Evolutionary conservation across 768 basidiomycete species (phyloP).

Genomic region (Boletus reticulatus): DNA sequence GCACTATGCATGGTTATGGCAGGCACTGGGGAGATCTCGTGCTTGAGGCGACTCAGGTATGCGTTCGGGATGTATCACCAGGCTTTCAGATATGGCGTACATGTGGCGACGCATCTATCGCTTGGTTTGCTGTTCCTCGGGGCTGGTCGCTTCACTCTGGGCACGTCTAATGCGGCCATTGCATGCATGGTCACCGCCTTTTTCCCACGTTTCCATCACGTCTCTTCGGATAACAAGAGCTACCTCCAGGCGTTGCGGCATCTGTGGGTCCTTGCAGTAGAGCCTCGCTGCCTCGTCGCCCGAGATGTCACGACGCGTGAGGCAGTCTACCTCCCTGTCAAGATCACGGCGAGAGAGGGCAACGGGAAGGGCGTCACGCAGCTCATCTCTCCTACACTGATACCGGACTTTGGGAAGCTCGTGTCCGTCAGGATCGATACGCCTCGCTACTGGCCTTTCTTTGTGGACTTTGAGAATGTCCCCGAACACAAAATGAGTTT

Average conservation of each 20-base stretch:
- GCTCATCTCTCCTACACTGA: constrained; percentile 88
- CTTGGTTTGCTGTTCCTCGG: constrained; percentile 92
- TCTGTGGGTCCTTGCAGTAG: constrained; percentile 93
- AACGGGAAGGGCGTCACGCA: constrained; percentile 63
- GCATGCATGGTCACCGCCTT: constrained; percentile 88
- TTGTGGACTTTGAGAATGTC: constrained; percentile 70
- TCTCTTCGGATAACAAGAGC: constrained; percentile 83
- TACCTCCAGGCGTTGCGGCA: constrained; percentile 93
- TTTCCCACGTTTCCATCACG: constrained; percentile 82
- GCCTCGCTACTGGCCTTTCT: constrained; percentile 94
- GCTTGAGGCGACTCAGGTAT: constrained; percentile 81
- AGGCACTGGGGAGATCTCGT: constrained; percentile 92
- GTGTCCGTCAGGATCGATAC: constrained; percentile 86
- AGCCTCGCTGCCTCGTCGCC: constrained; percentile 89
- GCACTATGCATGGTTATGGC: constrained; percentile 94
- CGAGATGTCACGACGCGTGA: constrained; percentile 91
- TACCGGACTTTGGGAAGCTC: constrained; percentile 83
- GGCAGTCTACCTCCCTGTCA: constrained; percentile 90
- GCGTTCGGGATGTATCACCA: constrained; percentile 84
- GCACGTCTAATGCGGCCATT: constrained; percentile 88
- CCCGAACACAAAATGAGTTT: constrained; percentile 68
- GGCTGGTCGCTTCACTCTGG: constrained; percentile 87
- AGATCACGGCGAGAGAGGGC: constrained; percentile 74
- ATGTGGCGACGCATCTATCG: constrained; percentile 88
- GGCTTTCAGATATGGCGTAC: constrained; percentile 80